Base-by-base conservation (phyloP, 164 flowering plant genomes). In the Tetrastigma voinierianum region DNA sequence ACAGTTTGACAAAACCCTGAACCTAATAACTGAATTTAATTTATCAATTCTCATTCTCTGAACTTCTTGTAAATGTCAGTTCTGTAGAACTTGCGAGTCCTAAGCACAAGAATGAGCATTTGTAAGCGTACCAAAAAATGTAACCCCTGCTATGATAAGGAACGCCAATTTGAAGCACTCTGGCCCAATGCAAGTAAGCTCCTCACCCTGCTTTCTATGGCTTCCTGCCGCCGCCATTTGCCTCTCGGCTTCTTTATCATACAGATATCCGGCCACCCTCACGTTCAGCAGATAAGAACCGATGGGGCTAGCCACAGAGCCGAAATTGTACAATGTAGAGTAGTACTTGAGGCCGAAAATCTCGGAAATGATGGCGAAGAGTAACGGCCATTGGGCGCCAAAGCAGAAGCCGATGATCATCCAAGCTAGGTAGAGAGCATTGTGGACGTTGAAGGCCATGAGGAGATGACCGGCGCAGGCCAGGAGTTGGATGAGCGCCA, bases 391-490 rank as follows among this genome's bases (percentile, higher is more conserved):
- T 1, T 25, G 16, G 16, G 65, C 65, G 4, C 53, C 65, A 14
- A 43, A 48, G 16, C 65, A 62, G 32, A 63, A 63, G 2, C 66
- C 66, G 10, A 13, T 49, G 10, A 63, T 9, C 13, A 63, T 20
- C 1, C 56, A 49, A 0, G 66, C 56, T 4, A 32, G 6, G 46
- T 63, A 63, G 20, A 63, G 66, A 1, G 54, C 56, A 18, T 48
- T 21, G 12, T 55, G 66, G 40, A 48, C n/a, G 10, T 51, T 32
- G 18, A 63, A 51, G 6, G 66, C 66, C 9, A 63, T 63, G 21
- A 57, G 62, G 1, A 56, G 66, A 61, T 86, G 86, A n/a, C 90
- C 87, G 4, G 73, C 70, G 23, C 80, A 80, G 1, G 90, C 76
- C 52, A 88, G 23, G 2, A 80, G 66, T 4, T 84, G 79, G 60